A percentile compares a stretch with the other conserved stretches of the same genome.
Conservation (phyloP, 2,329 filamentous ascomycete species). For the Botryotinia convoluta region DNA sequence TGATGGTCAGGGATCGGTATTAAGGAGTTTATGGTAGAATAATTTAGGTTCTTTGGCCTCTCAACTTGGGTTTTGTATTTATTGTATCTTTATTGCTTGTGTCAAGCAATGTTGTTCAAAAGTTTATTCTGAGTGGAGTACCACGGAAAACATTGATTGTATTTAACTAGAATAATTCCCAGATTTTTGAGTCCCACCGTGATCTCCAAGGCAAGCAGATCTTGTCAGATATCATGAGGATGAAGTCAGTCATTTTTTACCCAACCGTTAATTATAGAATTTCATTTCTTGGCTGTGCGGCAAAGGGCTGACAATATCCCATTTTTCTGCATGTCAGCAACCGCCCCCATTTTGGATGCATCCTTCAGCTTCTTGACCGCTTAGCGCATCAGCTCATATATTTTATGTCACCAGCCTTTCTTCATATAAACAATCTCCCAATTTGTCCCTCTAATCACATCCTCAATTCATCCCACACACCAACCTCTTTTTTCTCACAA, state of each 20-base stretch:
- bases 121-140: too few species aligned
- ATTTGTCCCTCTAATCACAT: not conserved
- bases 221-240: not conserved
- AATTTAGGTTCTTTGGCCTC: not conserved
- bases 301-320: not conserved
- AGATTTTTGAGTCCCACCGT: too few species aligned
- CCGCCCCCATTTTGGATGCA: not conserved
- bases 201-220: not conserved
- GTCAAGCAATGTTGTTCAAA: not conserved
- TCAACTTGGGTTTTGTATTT: not conserved
- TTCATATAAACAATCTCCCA: not conserved
- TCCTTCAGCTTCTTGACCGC: not conserved
- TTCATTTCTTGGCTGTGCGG: not conserved
- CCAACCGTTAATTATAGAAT: not conserved
- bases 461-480: not conserved
- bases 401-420: not conserved
- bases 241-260: not conserved
- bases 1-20: not conserved
- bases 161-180: not conserved
- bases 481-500: not conserved
- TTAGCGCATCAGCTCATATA: not conserved
- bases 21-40: not conserved
- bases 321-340: not conserved
- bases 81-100: not conserved
- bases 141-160: not conserved